A percentile compares a stretch with the other conserved stretches of the same genome.
These are phyloP conservation scores for Candida glucosophila DNA, from an alignment of 1,139 yeast species.

Conservation along the genomic window DNA sequence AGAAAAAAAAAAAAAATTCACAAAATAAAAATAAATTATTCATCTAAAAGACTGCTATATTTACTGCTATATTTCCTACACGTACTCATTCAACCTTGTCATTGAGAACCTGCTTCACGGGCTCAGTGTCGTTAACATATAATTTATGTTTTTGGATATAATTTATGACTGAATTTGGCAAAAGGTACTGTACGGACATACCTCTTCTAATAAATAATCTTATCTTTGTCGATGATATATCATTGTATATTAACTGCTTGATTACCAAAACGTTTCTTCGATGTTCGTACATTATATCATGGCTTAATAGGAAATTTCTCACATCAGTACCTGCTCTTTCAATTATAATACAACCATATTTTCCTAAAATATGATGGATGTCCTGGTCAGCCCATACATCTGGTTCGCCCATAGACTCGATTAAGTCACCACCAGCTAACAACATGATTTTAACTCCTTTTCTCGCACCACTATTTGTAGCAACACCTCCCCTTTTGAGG, in stretches of 20 bases:
- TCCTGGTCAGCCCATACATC: constrained; percentile 98
- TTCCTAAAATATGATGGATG: constrained; percentile 88
- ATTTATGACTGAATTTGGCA: constrained; percentile 91
- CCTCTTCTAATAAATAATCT: constrained; percentile 86
- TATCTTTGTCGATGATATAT: constrained; percentile 90
- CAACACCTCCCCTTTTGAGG: constrained; percentile 81
- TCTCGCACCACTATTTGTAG: constrained; percentile 60
- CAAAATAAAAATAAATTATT: too few relatives aligned
- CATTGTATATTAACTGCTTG: constrained; percentile 92
- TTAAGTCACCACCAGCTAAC: constrained; percentile 94
- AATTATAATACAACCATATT: constrained; percentile 91
- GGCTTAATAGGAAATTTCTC: constrained; percentile 79
- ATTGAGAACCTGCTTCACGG: constrained; percentile 83
- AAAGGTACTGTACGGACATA: constrained; percentile 90
- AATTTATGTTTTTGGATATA: constrained; percentile 88
- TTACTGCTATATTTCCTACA: too few relatives aligned
- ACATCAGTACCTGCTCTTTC: constrained; percentile 97
- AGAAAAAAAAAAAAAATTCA: too few relatives aligned
- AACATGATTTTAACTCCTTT: constrained; percentile 92
- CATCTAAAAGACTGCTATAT: too few relatives aligned
- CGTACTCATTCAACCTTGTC: constrained; percentile 32
- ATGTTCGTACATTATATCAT: constrained; percentile 96
- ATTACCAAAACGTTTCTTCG: constrained; percentile 88
- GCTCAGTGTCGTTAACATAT: constrained; percentile 80
- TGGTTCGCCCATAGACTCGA: constrained; percentile 99